Percentiles rank a stretch among this genome's conserved stretches.
Evolutionary conservation across 306 rosid species (phyloP).

Genomic region (Sesbania bispinosa): DNA sequence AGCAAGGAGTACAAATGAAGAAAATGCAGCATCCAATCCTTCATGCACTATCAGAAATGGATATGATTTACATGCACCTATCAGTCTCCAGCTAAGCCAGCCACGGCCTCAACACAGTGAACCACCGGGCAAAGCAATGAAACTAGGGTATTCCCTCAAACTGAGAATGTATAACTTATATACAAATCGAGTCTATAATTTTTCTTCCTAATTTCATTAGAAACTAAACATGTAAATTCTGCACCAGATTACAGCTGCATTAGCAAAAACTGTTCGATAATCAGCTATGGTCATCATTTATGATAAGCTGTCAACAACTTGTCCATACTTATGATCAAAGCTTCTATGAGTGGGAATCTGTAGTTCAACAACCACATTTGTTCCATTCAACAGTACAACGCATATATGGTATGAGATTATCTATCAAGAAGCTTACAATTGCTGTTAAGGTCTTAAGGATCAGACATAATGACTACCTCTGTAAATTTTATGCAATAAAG

Average conservation of each 20-base stretch:
- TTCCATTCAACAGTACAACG: constrained; percentile 26
- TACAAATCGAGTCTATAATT: background rate
- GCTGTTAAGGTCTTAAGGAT: constrained; percentile 29
- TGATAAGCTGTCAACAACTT: background rate
- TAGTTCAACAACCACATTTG: constrained; percentile 33
- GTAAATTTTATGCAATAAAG: constrained; percentile 51
- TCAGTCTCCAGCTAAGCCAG: constrained; percentile 59
- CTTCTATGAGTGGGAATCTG: constrained; percentile 32
- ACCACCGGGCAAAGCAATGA: constrained; percentile 30
- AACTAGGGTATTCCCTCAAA: constrained; percentile 48
- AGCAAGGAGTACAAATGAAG: constrained; percentile 30
- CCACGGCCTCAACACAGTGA: constrained; percentile 44
- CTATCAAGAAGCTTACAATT: constrained; percentile 27
- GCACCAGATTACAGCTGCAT: constrained; percentile 47
- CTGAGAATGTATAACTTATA: background rate
- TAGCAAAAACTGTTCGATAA: constrained; percentile 20
- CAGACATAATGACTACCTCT: constrained; percentile 30
- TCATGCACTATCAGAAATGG: constrained; percentile 28
- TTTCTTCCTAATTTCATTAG: background rate
- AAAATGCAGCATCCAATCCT: constrained; percentile 23
- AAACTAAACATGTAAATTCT: background rate
- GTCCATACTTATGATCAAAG: constrained; percentile 21
- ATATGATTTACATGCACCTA: constrained; percentile 35
- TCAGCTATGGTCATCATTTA: background rate
- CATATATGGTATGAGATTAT: constrained; percentile 39